Percentiles rank a stretch among this genome's conserved stretches.
Evolutionary conservation across 768 basidiomycete species (phyloP).

Genomic region (Suillus tomentosus): DNA sequence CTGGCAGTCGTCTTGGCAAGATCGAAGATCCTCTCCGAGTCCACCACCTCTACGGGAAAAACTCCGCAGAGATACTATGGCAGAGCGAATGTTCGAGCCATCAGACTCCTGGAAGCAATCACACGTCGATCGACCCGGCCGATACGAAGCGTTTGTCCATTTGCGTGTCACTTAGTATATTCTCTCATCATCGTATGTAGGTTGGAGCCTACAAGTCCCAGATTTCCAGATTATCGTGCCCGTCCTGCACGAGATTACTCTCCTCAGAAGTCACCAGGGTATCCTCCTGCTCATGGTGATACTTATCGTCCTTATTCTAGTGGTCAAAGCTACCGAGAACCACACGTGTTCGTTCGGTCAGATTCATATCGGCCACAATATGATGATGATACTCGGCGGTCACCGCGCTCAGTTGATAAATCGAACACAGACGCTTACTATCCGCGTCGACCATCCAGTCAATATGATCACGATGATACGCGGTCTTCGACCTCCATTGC

Average conservation of each 20-base stretch:
- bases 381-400: constrained; percentile 35
- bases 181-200: constrained; percentile 25
- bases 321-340: constrained; percentile 41
- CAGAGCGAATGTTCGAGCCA: constrained; percentile 69
- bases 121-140: constrained; percentile 46
- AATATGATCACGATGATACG: constrained; percentile 29
- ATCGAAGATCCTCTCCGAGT: constrained; percentile 45
- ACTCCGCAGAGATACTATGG: constrained; percentile 39
- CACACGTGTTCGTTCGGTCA: constrained; percentile 36
- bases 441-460: constrained; percentile 23
- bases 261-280: constrained; percentile 37
- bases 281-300: constrained; percentile 43
- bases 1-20: constrained; percentile 44
- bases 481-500: constrained; percentile 34
- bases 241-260: constrained; percentile 36
- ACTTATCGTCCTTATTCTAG: constrained; percentile 49
- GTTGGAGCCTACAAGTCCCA: constrained; percentile 32
- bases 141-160: constrained; percentile 43
- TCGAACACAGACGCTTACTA: constrained; percentile 27
- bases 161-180: constrained; percentile 24
- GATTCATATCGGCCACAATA: constrained; percentile 59
- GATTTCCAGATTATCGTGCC: constrained; percentile 39
- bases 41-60: constrained; percentile 36
- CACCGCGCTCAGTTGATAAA: constrained; percentile 34
- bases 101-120: constrained; percentile 70